Base-by-base conservation (phyloP, 2,329 filamentous ascomycete species). In the Alternaria incomplexa region DNA sequence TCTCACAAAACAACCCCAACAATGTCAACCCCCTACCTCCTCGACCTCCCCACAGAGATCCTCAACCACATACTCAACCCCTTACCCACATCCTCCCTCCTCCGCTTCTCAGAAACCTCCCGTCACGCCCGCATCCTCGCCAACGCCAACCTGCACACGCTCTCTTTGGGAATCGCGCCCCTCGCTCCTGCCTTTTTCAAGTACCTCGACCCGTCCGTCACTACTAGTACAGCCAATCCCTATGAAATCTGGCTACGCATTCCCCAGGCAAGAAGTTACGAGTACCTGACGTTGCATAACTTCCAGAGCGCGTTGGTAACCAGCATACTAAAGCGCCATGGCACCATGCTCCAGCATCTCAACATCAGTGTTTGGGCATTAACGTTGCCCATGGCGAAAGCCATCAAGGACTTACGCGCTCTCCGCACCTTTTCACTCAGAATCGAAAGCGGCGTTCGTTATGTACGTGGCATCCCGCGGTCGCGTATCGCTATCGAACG, bases 141-240 rank as follows among this genome's bases (percentile, higher is more conserved):
- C 10, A 71, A 65, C 15, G 70, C 73, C 25, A 78, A 71, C 53
- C 65, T 80, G 5, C 73, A 75, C 46, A 89, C 83, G 90, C 93
- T 97, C 81, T 97, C 94, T 20, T 96, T 88, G 10, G 90, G 82
- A 40, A 93, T 88, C 85, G 36, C 90, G 1, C 88, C 88, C n/a
- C 45, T 43, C 17, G 13, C 11, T 13, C 15, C n/a, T 13, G 22
- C 15, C n/a, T 25, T 15, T 13, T 40, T 17, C 22, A 57, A 32
- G 2, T 12, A 36, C 13, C 48, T 52, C 22, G 13, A 52, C 5
- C 9, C 85, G 43, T 93, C 40, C 17, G 3, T 81, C 46, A 47
- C 22, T 61, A 32, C 3, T 6, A 15, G 30, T n/a, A 56, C n/a
- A 13, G 22, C 53, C 13, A 26, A 32, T 4, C 17, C 55, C 12